These are phyloP conservation scores for Funneliformis caledonium DNA, from an alignment of 371 early-diverging fungal species.

Conservation along the genomic window DNA sequence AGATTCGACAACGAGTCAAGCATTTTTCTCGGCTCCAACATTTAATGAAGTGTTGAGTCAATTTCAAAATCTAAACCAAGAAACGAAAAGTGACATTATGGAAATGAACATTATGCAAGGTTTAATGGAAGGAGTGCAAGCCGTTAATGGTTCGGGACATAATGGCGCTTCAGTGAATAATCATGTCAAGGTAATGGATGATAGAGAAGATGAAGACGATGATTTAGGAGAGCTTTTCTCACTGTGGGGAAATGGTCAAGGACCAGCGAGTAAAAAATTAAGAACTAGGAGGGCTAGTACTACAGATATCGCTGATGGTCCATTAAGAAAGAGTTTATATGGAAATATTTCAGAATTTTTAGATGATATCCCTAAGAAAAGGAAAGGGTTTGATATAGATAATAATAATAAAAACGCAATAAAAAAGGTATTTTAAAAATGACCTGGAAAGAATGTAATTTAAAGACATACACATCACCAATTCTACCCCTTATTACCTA, in stretches of 20 bases:
- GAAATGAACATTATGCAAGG: constrained; percentile 11
- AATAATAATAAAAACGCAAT: neutral
- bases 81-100: constrained; percentile 22
- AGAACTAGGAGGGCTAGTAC: constrained; percentile 39
- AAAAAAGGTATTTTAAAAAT: constrained; percentile 16
- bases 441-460: neutral
- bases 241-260: constrained; percentile 16
- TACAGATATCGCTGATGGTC: constrained; percentile 36
- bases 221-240: constrained; percentile 24
- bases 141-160: constrained; percentile 1
- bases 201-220: constrained; percentile 19
- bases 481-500: neutral
- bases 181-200: neutral
- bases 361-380: constrained; percentile 25
- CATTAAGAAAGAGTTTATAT: neutral
- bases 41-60: constrained; percentile 22
- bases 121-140: neutral
- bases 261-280: neutral
- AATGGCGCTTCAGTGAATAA: neutral
- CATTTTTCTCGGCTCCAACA: constrained; percentile 36
- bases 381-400: constrained; percentile 24
- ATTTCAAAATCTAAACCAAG: constrained; percentile 11
- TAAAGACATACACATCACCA: neutral
- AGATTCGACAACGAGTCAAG: constrained; percentile 15
- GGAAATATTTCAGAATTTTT: neutral